Percentiles rank a stretch among this genome's conserved stretches.
These are phyloP conservation scores for Eimeria sp. DNA, from an alignment of 169 alveolate genomes.

Conservation along the genomic window DNA sequence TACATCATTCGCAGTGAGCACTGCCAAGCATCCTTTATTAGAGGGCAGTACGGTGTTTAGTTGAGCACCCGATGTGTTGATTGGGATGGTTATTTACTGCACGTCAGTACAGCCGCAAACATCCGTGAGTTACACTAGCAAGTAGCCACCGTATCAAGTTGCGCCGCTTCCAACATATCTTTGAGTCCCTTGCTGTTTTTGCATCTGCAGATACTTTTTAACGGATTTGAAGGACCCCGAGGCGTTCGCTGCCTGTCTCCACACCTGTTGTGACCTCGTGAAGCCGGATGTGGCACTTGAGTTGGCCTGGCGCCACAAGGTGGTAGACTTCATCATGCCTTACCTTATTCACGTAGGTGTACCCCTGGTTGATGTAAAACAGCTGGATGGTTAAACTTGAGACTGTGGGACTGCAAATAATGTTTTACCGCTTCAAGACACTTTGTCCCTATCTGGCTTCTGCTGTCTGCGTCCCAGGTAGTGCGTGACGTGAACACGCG, in stretches of 20 bases:
- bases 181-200: background rate
- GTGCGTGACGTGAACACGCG: constrained; percentile 90
- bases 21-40: background rate
- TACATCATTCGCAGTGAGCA: background rate
- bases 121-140: background rate
- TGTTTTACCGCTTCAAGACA: background rate
- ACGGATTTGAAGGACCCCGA: constrained; percentile 80
- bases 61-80: background rate
- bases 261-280: constrained; percentile 98
- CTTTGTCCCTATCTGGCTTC: background rate
- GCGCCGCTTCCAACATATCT: background rate
- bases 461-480: constrained; percentile 67
- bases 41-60: background rate
- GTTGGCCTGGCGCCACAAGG: constrained; percentile 98
- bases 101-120: background rate
- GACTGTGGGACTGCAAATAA: background rate
- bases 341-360: constrained; percentile 95
- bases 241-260: constrained; percentile 98
- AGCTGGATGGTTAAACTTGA: background rate
- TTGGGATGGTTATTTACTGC: background rate
- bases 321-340: constrained; percentile 98
- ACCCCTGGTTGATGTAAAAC: background rate
- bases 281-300: constrained; percentile 99
- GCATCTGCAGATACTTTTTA: constrained; percentile 58
- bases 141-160: background rate